Conservation (phyloP, 164 flowering plant species). For the Taxillus chinensis region DNA sequence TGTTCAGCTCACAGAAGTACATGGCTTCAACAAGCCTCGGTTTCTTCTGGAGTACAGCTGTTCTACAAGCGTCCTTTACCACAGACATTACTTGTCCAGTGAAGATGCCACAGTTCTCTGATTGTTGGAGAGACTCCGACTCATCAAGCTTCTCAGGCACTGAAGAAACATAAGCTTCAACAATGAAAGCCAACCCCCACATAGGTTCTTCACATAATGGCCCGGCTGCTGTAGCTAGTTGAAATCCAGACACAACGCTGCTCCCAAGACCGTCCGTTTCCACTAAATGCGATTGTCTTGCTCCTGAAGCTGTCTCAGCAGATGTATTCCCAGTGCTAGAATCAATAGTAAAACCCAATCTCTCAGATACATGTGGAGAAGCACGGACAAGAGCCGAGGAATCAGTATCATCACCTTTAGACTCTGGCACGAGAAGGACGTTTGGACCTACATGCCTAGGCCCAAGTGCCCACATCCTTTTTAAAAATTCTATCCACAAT, state of each 20-base stretch:
- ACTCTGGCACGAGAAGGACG: constrained; percentile 58
- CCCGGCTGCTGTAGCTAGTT: constrained; percentile 79
- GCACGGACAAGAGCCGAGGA: constrained; percentile 42
- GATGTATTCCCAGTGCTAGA: constrained; percentile 5
- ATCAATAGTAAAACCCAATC: constrained; percentile 40
- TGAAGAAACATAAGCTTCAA: constrained; percentile 56
- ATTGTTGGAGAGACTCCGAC: constrained; percentile 25
- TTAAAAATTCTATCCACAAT: constrained; percentile 51
- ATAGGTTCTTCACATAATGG: constrained; percentile 91
- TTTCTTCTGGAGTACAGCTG: constrained; percentile 64
- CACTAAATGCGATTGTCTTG: constrained; percentile 13
- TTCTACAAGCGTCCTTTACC: constrained; percentile 80
- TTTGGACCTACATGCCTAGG: constrained; percentile 84
- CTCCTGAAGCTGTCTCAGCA: constrained; percentile 15
- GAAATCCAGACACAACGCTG: constrained; percentile 79
- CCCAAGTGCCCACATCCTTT: constrained; percentile 87
- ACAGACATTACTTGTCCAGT: constrained; percentile 80
- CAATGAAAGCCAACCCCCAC: constrained; percentile 83
- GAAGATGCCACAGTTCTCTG: constrained; percentile 56
- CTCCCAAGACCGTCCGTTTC: constrained; percentile 65
- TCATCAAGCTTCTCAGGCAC: constrained; percentile 21
- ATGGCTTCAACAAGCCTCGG: constrained; percentile 83
- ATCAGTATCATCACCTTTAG: constrained; percentile 13
- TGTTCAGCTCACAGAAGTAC: constrained; percentile 82
- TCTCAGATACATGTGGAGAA: constrained; percentile 53